Conservation (phyloP, 441 rosid genomes). For the Flueggea neowawraea region DNA sequence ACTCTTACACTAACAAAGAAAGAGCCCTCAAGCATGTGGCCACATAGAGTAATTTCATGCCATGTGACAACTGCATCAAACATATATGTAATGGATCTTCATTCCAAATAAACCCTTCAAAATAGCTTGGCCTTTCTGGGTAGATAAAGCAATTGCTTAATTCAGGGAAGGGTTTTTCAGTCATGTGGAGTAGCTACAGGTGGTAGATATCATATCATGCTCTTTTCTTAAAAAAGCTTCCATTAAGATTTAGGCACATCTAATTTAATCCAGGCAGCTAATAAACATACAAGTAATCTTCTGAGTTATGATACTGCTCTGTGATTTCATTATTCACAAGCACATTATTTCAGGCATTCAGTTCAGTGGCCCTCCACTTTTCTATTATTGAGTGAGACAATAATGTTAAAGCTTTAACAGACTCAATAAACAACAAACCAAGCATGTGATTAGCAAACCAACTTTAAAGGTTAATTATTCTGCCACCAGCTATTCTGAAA, state of each 20-base stretch:
- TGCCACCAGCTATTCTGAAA: background rate
- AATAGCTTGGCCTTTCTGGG: constrained; percentile 2
- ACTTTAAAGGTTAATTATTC: constrained; percentile 3
- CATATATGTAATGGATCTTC: background rate
- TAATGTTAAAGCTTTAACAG: constrained; percentile 14
- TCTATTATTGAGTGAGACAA: no score
- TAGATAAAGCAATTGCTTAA: constrained; percentile 1
- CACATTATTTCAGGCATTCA: no score
- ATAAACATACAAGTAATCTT: no score
- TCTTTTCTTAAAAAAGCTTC: constrained; percentile 22
- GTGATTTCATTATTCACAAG: no score
- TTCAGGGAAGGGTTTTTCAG: constrained; percentile 8
- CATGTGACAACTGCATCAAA: constrained; percentile 45
- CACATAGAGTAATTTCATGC: constrained; percentile 43
- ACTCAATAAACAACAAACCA: constrained; percentile 22
- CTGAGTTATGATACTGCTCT: no score
- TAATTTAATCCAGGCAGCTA: no score
- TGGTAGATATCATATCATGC: constrained; percentile 32
- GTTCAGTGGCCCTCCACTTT: no score
- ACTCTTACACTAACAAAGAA: constrained; percentile 20
- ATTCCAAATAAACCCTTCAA: constrained; percentile 22
- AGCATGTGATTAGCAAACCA: constrained; percentile 25
- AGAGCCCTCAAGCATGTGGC: constrained; percentile 34
- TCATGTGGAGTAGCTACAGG: constrained; percentile 2
- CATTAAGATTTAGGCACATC: background rate